A percentile compares a stretch with the other conserved stretches of the same genome.
These are phyloP conservation scores for Austropuccinia psidii DNA, from an alignment of 1,284 basidiomycete genomes.

Conservation along the genomic window DNA sequence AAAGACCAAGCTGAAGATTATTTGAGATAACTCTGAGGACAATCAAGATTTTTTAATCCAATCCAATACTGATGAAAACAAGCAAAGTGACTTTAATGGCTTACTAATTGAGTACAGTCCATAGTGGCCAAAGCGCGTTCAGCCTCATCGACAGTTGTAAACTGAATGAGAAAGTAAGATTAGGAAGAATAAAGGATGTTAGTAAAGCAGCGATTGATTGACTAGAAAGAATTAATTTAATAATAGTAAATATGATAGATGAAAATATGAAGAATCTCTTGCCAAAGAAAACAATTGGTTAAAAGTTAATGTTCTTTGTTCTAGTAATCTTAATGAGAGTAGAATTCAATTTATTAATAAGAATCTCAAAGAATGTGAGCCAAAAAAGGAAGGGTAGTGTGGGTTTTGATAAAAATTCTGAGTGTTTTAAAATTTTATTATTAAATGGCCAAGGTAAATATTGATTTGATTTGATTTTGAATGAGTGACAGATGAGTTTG, in stretches of 20 bases:
- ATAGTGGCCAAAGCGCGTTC: constrained; percentile 23
- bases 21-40: background rate
- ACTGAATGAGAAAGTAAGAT: background rate
- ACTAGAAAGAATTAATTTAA: background rate
- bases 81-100: background rate
- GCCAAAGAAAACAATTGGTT: too few relatives aligned
- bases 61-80: background rate
- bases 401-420: too few relatives aligned
- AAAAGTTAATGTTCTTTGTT: too few relatives aligned
- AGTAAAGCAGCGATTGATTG: background rate
- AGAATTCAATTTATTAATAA: too few relatives aligned
- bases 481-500: background rate
- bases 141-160: constrained; percentile 16
- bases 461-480: too few relatives aligned
- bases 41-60: background rate
- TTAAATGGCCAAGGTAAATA: too few relatives aligned
- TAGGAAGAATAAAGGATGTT: background rate
- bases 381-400: too few relatives aligned
- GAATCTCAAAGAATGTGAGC: too few relatives aligned
- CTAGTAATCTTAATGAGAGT: too few relatives aligned
- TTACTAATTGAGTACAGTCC: constrained; percentile 28
- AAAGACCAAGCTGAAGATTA: background rate
- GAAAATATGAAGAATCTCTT: background rate
- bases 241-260: background rate
- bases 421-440: too few relatives aligned